Percentiles rank a stretch among this genome's conserved stretches.
These are phyloP conservation scores for Ramalina intermedia DNA, from an alignment of 495 filamentous ascomycete genomes.

Conservation along the genomic window DNA sequence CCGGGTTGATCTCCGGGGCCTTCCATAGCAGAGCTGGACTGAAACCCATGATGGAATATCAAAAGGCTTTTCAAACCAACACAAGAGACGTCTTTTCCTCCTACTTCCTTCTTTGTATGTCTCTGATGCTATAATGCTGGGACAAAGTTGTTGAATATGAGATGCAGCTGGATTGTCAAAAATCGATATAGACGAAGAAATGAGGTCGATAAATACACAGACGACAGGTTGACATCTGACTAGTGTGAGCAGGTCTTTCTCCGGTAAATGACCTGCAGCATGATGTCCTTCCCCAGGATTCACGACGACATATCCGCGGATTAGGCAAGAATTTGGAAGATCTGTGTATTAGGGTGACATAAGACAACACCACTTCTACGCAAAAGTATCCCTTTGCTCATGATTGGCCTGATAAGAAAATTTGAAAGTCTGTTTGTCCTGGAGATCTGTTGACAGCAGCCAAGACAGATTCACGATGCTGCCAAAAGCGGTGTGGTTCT, in stretches of 20 bases:
- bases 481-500: no score
- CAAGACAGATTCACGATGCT: no score
- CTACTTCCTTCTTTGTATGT: no score
- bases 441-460: no score
- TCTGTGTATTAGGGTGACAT: background rate
- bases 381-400: background rate
- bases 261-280: slow-evolving; percentile 1
- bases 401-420: slow-evolving; percentile 6
- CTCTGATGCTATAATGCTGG: background rate
- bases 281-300: background rate
- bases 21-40: slow-evolving; percentile 36
- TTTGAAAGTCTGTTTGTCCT: background rate
- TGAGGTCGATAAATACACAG: no score
- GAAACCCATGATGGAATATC: slow-evolving; percentile 8
- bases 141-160: background rate
- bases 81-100: no score
- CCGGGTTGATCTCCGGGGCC: slow-evolving; percentile 53
- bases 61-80: no score
- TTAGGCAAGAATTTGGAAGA: slow-evolving; percentile 4
- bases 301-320: slow-evolving; percentile 13
- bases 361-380: background rate
- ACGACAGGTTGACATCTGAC: background rate
- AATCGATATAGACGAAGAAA: background rate
- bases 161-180: background rate
- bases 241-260: slow-evolving; percentile 5